Evolutionary conservation across 1,284 basidiomycete genomes (phyloP), one percentile per base, ranked within the genome.

Genomic region (Inonotus hispidus): DNA sequence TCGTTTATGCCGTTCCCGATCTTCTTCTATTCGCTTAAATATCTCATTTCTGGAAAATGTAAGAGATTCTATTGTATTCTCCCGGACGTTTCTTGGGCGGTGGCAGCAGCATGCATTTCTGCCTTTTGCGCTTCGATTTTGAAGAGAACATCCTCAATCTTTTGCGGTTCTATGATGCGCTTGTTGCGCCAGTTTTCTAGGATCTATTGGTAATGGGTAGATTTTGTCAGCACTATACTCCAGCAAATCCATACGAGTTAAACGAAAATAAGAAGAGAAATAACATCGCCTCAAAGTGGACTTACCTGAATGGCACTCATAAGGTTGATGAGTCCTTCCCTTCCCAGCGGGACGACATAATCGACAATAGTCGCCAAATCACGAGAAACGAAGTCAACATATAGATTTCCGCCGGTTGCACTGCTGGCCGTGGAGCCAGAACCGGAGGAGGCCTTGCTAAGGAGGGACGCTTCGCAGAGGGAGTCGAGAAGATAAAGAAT

Each of bases 1-100:
- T 1, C 95, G 85, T 73, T 98, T 97, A 70, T 98, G 95, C 66
- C 95, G 82, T 71, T 98, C 95, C 1, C 95, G 81, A 72, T 98
- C 95, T 68, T 96, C 95, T 71, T 98, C 95, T 64, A 98, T 96
- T 3, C 94, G 86, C 50, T 90, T 86, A 65, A 94, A 82, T 27
- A 95, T 85, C 63, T 97, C 93, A 45, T 78, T 71, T 58, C 75
- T 82, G 53, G 75, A 84, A 67, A 85, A 85, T 73, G 65, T 70
- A 56, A 72, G 69, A 58, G 71, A 64, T 1, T 67, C 66, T 1
- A 16, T 43, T n/a, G 41, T 21, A 16, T 21, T 16, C n/a, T 43
- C 41, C 16, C 16, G 11, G 41, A 43, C 7, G 8, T 21, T n/a
- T 19, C 25, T 37, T n/a, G 27, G 6, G 58, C 21, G 61, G 55